Evolutionary conservation across 805 yeast genomes (phyloP).

Genomic region (Saturnispora quitensis): DNA sequence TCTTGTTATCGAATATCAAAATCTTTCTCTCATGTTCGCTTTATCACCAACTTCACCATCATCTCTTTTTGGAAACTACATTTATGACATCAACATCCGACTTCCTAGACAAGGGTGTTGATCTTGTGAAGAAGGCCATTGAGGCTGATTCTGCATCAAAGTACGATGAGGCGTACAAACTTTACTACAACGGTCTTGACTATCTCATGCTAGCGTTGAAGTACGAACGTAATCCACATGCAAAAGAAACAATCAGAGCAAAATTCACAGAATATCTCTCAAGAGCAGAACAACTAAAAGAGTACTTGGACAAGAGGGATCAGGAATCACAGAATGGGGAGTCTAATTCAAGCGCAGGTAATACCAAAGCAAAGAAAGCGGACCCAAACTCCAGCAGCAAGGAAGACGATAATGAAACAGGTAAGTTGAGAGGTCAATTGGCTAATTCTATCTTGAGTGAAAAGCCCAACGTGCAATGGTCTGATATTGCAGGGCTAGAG

Average conservation of each 20-base stretch:
- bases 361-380: constrained; percentile 45
- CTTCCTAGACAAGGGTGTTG: constrained; percentile 90
- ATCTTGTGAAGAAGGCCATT: constrained; percentile 86
- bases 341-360: constrained; percentile 44
- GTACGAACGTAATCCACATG: constrained; percentile 83
- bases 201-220: constrained; percentile 93
- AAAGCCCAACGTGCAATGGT: constrained; percentile 89
- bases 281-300: constrained; percentile 90
- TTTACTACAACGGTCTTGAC: constrained; percentile 88
- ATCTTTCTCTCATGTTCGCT: not conserved
- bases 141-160: constrained; percentile 86
- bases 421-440: constrained; percentile 82
- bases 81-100: constrained; percentile 36
- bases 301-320: constrained; percentile 62
- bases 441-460: constrained; percentile 88
- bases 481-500: constrained; percentile 92
- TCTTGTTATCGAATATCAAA: not conserved
- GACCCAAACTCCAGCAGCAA: constrained; percentile 28
- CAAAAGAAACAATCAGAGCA: constrained; percentile 79
- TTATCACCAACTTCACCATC: not conserved
- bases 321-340: constrained; percentile 41
- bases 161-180: constrained; percentile 89
- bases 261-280: constrained; percentile 87
- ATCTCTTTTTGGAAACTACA: not conserved
- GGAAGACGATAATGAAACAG: constrained; percentile 65